Base-by-base conservation (phyloP, 148 eudicot species). In the Simmondsia chinensis region DNA sequence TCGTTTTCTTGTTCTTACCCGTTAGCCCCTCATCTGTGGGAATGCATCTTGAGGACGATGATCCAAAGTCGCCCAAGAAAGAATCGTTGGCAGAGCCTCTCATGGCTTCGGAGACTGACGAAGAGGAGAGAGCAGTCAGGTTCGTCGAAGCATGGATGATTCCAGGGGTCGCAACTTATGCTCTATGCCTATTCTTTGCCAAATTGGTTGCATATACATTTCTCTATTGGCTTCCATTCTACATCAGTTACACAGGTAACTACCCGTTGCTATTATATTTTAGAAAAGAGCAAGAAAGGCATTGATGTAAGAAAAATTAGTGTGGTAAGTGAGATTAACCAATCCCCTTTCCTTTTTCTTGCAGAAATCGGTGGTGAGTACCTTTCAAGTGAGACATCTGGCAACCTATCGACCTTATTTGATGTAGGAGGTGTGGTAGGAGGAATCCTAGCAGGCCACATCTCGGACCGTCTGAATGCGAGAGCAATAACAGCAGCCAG, bases 381-480 rank as follows among this genome's bases (percentile, higher is more conserved):
- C 60, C 65, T 91, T 23, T 85, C 97, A 1, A 77, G 76, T 23
- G 78, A 70, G 29, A 75, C 80, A 9, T 68, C 97, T 2, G 97
- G 97, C 11, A 80, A 76, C 65, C 61, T 91, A 40, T 91, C 95
- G 0, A 91, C 97, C 18, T 56, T 91, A 46, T 91, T 89, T 17
- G 97, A 91, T 7, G 76, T 91, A 1, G 97, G 97, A 56, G 97
- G 97, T 1, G 88, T 91, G 2, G 54, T 82, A 6, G 97, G 97
- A 37, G 97, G 97, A 47, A 63, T 91, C 12, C 68, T 85, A 6
- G 97, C 97, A 0, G 97, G 97, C 30, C 74, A 62, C 58, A 69
- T 82, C 34, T 91, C 97, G 0, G 97, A 91, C 18, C 63, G 46
- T 21, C 75, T 85, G 5, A 66, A 72, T 31, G 95, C 95, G 13